Base-by-base conservation (phyloP, 2,329 filamentous ascomycete genomes). In the Gyromitra esculenta region DNA sequence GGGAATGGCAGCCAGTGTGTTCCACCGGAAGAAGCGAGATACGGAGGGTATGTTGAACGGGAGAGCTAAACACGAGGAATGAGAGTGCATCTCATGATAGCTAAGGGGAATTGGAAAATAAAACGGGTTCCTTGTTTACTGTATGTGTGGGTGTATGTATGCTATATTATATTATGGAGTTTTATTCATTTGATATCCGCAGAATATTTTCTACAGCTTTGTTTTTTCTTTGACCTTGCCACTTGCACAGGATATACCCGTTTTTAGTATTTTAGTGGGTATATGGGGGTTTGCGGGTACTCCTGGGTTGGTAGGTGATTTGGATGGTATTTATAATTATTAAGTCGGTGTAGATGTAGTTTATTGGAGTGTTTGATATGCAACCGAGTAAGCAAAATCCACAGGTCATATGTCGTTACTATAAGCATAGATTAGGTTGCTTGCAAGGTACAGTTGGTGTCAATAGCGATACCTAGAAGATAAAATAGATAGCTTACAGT, bases 1-100 rank as follows among this genome's bases (percentile, higher is more conserved):
- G 63, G 92, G 95, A 79, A 97, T 93, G 92, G 85, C 87, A 1
- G 84, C 84, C 54, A 88, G 75, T 13, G 76, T 77, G 11, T 74
- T 81, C 52, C 60, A 76, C 15, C 77, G 80, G 54, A 81, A 79
- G 73, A 82, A 80, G 77, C 77, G 79, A 56, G 80, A 79, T 78
- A 83, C 81, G 25, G 83, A 83, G 31, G 83, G 83, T 41, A 82
- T 84, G 31, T 76, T 84, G 45, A 82, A 78, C 54, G 83, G 83
- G 35, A 81, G 81, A 63, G 41, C 59, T 7, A 68, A 74, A 18
- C 37, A 45, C 5, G 75, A 75, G 37, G 75, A 77, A 52, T 73
- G 41, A 77, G 31, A 60, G 6, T 54, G 52, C 21, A 70, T 52
- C 52, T 31, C 35, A 7, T 59, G n/a, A 18, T 9, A 4, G 43